A percentile compares a stretch with the other conserved stretches of the same genome.
Evolutionary conservation across 371 early-diverging fungal species (phyloP).

Genomic region (Mortierella sp.): DNA sequence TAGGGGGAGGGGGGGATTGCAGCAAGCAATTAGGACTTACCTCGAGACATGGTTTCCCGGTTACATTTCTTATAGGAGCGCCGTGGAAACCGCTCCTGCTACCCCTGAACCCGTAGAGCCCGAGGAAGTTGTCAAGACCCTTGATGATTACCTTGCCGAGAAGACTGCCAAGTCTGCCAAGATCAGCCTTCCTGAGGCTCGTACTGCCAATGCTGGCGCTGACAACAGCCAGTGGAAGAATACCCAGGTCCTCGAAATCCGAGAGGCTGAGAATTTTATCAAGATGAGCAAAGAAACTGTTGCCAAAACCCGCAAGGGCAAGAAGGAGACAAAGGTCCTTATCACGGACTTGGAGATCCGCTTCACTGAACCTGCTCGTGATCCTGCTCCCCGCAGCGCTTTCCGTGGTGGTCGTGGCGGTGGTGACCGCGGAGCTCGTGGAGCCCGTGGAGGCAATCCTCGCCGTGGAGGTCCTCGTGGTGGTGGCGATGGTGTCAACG

Average conservation of each 20-base stretch:
- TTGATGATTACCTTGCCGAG: slow-evolving; percentile 83
- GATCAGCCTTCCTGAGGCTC: slow-evolving; percentile 66
- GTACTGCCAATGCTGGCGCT: slow-evolving; percentile 85
- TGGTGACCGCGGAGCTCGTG: slow-evolving; percentile 42
- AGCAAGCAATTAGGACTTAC: background rate
- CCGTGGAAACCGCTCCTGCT: slow-evolving; percentile 57
- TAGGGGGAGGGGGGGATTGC: too few relatives aligned
- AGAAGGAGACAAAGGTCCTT: slow-evolving; percentile 71
- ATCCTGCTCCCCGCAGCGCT: slow-evolving; percentile 47
- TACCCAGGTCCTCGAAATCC: slow-evolving; percentile 73
- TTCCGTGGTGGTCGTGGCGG: slow-evolving; percentile 50
- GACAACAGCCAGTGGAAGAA: slow-evolving; percentile 84
- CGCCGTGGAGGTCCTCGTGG: slow-evolving; percentile 51
- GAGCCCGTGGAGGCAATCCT: slow-evolving; percentile 49
- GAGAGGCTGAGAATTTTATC: slow-evolving; percentile 69
- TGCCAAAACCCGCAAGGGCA: slow-evolving; percentile 55
- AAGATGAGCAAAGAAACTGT: slow-evolving; percentile 69
- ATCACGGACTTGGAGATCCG: slow-evolving; percentile 67
- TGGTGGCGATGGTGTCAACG: slow-evolving; percentile 64
- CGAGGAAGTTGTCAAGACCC: slow-evolving; percentile 79
- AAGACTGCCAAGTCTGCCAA: slow-evolving; percentile 65
- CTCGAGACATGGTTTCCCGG: too few relatives aligned
- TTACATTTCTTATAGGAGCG: slow-evolving; percentile 18
- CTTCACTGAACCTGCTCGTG: slow-evolving; percentile 60
- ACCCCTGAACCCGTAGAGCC: slow-evolving; percentile 65